phyloP scores from a whole-genome alignment of 2,329 filamentous ascomycete species.

The Colletotrichum sp. region DNA sequence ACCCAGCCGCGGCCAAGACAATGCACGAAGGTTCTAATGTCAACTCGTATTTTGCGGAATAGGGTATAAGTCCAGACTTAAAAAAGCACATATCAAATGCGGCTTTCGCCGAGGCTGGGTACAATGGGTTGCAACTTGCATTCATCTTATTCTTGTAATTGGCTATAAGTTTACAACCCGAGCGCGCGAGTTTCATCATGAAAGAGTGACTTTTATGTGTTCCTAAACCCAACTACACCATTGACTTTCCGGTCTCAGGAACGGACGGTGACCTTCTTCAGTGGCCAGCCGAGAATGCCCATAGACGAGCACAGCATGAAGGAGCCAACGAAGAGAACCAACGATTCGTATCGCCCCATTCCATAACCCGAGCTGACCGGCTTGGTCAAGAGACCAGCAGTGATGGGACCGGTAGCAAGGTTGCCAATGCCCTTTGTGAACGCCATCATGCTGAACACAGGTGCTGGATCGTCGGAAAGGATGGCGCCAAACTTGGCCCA shows the following conservation, averaged over 20 bases:
- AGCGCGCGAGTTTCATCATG: background rate
- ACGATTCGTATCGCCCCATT: conserved; percentile 8
- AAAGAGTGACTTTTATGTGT: background rate
- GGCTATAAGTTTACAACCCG: background rate
- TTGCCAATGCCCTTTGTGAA: conserved; percentile 34
- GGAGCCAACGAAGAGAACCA: conserved; percentile 14
- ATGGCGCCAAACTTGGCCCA: conserved; percentile 31
- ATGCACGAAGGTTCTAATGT: background rate
- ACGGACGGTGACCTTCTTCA: background rate
- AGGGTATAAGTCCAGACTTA: background rate
- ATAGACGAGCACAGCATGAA: conserved; percentile 17
- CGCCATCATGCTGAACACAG: conserved; percentile 31
- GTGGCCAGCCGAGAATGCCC: conserved; percentile 11
- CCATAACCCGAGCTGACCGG: conserved; percentile 12
- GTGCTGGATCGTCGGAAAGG: conserved; percentile 30
- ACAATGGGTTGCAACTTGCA: background rate
- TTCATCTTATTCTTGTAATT: background rate
- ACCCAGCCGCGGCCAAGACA: background rate
- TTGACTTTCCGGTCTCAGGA: background rate
- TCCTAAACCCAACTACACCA: background rate
- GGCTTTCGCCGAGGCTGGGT: background rate
- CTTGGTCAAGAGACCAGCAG: conserved; percentile 23
- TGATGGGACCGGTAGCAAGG: conserved; percentile 29
- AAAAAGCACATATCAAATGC: background rate
- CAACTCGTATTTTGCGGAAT: background rate